These are phyloP conservation scores for Phaeophleospora eucalypticola DNA, from an alignment of 2,329 filamentous ascomycete genomes.

Conservation along the genomic window DNA sequence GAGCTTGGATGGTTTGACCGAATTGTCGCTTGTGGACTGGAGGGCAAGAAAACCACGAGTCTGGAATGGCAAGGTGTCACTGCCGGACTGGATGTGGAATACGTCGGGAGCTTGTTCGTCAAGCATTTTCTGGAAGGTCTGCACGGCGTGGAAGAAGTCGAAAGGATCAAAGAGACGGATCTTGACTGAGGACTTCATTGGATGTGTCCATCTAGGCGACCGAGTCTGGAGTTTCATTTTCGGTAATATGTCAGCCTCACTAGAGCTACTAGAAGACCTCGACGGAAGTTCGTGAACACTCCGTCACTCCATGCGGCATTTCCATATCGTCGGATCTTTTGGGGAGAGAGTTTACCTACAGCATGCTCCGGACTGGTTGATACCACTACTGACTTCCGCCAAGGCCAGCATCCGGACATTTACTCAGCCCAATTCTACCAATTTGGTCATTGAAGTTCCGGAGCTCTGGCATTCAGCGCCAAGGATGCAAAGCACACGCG, in stretches of 20 bases:
- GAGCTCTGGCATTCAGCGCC: too few species aligned
- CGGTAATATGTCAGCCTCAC: too few species aligned
- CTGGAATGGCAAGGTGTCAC: conserved; percentile 54
- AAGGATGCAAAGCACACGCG: neutral
- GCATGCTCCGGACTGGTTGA: neutral
- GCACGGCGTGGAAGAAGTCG: conserved; percentile 24
- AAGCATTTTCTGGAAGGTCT: conserved; percentile 33
- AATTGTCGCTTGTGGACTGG: conserved; percentile 86
- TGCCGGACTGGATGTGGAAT: conserved; percentile 32
- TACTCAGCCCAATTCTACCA: neutral
- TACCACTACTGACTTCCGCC: neutral
- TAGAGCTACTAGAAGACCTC: too few species aligned
- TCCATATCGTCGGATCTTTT: neutral
- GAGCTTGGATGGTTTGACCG: conserved; percentile 62
- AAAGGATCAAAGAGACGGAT: conserved; percentile 18
- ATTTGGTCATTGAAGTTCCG: neutral
- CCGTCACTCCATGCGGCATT: neutral
- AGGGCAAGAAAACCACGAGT: conserved; percentile 74
- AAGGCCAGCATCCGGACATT: neutral
- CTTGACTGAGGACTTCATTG: conserved; percentile 2
- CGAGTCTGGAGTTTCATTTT: too few species aligned
- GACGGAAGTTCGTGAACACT: too few species aligned
- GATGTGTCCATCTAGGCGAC: neutral
- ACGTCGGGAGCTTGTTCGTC: conserved; percentile 41
- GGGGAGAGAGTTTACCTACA: neutral